Conservation (phyloP, 306 rosid genomes). For the Ammopiptanthus mongolicus region DNA sequence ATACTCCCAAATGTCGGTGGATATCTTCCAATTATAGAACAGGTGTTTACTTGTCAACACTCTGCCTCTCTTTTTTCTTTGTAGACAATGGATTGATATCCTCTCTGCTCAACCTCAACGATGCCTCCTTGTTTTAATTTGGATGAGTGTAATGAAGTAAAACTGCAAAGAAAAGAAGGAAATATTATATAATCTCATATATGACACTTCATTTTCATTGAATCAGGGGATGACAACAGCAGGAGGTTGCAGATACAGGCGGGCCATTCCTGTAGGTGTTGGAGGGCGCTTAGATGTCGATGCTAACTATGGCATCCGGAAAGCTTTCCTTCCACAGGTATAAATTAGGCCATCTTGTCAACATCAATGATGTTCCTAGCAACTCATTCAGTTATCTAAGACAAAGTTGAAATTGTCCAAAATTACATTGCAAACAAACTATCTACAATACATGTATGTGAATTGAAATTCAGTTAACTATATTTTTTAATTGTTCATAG, state of each 20-base stretch:
- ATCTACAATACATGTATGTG: not conserved
- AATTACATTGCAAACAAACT: not conserved
- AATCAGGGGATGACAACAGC: conserved; percentile 63
- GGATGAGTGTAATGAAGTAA: not conserved
- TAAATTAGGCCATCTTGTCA: not conserved
- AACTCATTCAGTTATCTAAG: not conserved
- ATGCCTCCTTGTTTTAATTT: not conserved
- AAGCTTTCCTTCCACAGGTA: conserved; percentile 92
- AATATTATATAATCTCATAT: too few species aligned
- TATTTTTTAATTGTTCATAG: not conserved
- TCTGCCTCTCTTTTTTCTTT: not conserved
- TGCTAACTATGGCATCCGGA: conserved; percentile 65
- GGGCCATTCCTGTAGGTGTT: conserved; percentile 61
- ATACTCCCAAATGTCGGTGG: conserved; percentile 82
- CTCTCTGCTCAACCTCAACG: too few species aligned
- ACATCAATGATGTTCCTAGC: not conserved
- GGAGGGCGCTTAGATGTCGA: conserved; percentile 88
- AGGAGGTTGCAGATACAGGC: conserved; percentile 77
- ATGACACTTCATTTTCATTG: not conserved
- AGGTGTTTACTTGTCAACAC: conserved; percentile 28
- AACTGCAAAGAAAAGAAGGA: not conserved
- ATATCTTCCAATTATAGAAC: conserved; percentile 80
- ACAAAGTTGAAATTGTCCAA: not conserved
- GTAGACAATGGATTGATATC: too few species aligned
- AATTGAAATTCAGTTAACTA: not conserved